Base-by-base conservation (phyloP, 179 eudicot genomes). In the Amaranthus tricolor region DNA sequence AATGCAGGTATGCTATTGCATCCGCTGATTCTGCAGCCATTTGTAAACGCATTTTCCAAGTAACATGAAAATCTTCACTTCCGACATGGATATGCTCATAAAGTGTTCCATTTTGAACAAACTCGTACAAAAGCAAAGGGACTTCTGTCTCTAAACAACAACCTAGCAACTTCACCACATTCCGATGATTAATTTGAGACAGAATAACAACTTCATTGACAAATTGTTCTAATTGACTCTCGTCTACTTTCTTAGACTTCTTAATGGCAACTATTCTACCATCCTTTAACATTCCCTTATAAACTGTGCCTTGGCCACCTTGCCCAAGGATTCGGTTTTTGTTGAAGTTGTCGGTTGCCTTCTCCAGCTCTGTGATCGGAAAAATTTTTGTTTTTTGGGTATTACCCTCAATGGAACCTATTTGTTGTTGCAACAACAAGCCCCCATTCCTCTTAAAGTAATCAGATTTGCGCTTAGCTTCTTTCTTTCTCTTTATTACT, bases 281-380 rank as follows among this genome's bases (percentile, higher is more conserved):
- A 65, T 65, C 69, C 20, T 40, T 45, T 44, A 64, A 16, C 68
- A 64, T 64, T 9, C 80, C 80, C 72, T 77, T 70, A 61, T 77
- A 77, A 10, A 77, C 80, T 0, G 71, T 70, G 11, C 80, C 80
- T 64, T 77, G 76, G 40, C 75, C 80, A 45, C 80, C 76, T 71
- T 77, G 71, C 24, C 80, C 80, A 54, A 77, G 75, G 16, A 77
- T 71, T 40, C 76, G 54, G 48, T 77, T 71, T 14, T 71, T 44
- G 40, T 71, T 77, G 40, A 77, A 77, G 66, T 71, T 54, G 80
- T 77, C 71, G 4, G 80, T 77, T 40, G 71, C 76, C 14, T 57
- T 71, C 63, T 77, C 66, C 43, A 77, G 17, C 51, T 77, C 80
- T 5, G 45, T 21, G 53, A 51, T 24, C 51, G 20, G 10, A 17